These are phyloP conservation scores for Ganoderma sp. DNA, from an alignment of 1,284 basidiomycete genomes.

Conservation along the genomic window DNA sequence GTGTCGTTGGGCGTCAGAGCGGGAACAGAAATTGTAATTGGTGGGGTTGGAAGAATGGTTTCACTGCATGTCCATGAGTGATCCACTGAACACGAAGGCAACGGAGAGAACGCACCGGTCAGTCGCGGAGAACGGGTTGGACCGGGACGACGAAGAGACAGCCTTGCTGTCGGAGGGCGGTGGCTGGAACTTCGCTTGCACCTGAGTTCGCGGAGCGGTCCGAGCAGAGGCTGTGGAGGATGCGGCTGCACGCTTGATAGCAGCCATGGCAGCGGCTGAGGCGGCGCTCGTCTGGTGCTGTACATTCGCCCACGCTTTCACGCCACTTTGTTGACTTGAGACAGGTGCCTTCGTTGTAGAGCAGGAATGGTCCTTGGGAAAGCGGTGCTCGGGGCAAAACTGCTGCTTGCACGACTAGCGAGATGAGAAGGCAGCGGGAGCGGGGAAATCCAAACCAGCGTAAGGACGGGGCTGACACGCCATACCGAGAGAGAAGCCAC, in stretches of 20 bases:
- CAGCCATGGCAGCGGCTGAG: slow-evolving; percentile 49
- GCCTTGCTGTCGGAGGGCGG: slow-evolving; percentile 24
- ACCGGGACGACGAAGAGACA: slow-evolving; percentile 32
- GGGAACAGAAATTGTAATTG: slow-evolving; percentile 37
- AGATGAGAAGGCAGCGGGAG: neutral
- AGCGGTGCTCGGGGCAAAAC: slow-evolving; percentile 77
- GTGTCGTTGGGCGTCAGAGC: slow-evolving; percentile 17
- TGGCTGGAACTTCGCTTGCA: slow-evolving; percentile 17
- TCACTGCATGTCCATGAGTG: slow-evolving; percentile 69
- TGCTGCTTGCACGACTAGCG: slow-evolving; percentile 67
- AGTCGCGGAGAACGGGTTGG: slow-evolving; percentile 66
- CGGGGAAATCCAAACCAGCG: slow-evolving; percentile 1
- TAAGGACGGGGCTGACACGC: neutral
- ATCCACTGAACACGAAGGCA: slow-evolving; percentile 50
- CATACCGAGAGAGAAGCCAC: neutral
- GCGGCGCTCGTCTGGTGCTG: slow-evolving; percentile 44
- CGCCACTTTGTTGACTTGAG: slow-evolving; percentile 21
- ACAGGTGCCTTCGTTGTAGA: slow-evolving; percentile 35
- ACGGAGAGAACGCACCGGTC: slow-evolving; percentile 64
- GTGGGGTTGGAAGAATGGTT: slow-evolving; percentile 31
- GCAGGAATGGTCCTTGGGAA: slow-evolving; percentile 71
- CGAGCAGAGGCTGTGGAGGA: slow-evolving; percentile 35
- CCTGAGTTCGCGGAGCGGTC: slow-evolving; percentile 20
- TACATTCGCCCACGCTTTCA: slow-evolving; percentile 30
- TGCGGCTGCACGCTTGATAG: slow-evolving; percentile 47